A percentile compares a stretch with the other conserved stretches of the same genome.
These are phyloP conservation scores for Sclerotinia minor DNA, from an alignment of 2,329 filamentous ascomycete genomes.

Conservation along the genomic window DNA sequence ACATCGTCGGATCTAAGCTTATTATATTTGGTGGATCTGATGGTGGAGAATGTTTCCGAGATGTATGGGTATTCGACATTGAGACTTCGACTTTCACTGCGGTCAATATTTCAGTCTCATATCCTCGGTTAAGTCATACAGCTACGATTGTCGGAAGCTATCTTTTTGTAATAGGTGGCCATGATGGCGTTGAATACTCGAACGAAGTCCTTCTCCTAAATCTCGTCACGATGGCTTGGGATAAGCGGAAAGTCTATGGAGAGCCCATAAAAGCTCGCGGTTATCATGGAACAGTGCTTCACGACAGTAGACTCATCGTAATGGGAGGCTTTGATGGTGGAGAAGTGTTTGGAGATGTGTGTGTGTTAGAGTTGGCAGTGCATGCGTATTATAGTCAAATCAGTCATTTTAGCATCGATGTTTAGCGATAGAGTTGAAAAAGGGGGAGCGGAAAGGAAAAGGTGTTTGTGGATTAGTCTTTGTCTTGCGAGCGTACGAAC, in stretches of 20 bases:
- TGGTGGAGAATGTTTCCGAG: conserved; percentile 70
- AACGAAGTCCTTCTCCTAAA: conserved; percentile 69
- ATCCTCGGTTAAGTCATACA: conserved; percentile 65
- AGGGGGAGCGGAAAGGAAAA: conserved; percentile 21
- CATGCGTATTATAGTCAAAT: conserved; percentile 74
- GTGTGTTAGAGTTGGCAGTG: conserved; percentile 66
- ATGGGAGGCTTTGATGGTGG: conserved; percentile 68
- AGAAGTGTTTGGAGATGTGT: conserved; percentile 68
- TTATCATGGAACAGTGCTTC: conserved; percentile 65
- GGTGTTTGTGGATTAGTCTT: conserved; percentile 14
- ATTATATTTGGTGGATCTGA: conserved; percentile 71
- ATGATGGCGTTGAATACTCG: conserved; percentile 69
- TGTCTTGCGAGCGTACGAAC: conserved; percentile 9
- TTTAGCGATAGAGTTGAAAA: conserved; percentile 44
- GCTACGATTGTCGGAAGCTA: conserved; percentile 70
- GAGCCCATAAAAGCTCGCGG: conserved; percentile 62
- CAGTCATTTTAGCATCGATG: conserved; percentile 69
- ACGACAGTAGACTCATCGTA: conserved; percentile 64
- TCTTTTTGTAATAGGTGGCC: conserved; percentile 68
- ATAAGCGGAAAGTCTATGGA: conserved; percentile 64
- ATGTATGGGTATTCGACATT: conserved; percentile 72
- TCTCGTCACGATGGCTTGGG: conserved; percentile 73
- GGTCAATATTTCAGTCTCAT: conserved; percentile 61
- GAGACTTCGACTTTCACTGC: conserved; percentile 60
- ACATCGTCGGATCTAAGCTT: conserved; percentile 71